These are phyloP conservation scores for Fusarium euwallaceae DNA, from an alignment of 2,329 filamentous ascomycete species.

Conservation along the genomic window DNA sequence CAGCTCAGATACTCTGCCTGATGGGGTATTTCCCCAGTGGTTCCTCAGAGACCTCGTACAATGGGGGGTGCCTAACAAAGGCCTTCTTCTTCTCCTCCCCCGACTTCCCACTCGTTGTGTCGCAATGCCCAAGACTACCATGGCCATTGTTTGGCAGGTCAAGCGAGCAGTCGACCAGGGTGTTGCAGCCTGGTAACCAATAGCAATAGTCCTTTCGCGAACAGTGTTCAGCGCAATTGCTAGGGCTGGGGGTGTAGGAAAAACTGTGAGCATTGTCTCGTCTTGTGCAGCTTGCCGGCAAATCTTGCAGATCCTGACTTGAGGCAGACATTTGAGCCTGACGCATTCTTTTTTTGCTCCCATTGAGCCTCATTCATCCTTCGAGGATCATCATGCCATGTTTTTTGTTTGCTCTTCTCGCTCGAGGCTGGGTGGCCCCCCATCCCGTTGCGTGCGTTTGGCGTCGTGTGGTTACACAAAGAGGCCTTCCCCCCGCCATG, in stretches of 20 bases:
- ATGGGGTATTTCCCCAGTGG: constrained; percentile 2
- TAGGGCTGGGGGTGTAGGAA: constrained; percentile 4
- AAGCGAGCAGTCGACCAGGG: constrained; percentile 41
- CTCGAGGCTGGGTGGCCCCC: not conserved
- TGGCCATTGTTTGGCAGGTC: constrained; percentile 41
- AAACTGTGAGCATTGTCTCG: not conserved
- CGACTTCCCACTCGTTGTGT: constrained; percentile 21
- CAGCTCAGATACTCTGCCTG: not conserved
- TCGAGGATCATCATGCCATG: not conserved
- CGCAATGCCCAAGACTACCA: constrained; percentile 6
- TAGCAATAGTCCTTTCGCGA: constrained; percentile 34
- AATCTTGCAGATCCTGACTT: constrained; percentile 17
- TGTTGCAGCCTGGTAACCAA: constrained; percentile 39
- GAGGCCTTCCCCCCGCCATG: constrained; percentile 21
- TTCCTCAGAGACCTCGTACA: constrained; percentile 4
- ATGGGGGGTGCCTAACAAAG: constrained; percentile 4
- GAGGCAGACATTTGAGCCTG: constrained; percentile 1
- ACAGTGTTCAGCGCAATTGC: constrained; percentile 15
- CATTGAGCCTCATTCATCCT: not conserved
- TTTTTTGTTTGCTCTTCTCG: constrained; percentile 8
- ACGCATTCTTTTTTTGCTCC: constrained; percentile 3
- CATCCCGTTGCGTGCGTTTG: constrained; percentile 14
- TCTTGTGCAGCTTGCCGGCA: constrained; percentile 15
- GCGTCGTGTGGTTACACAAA: constrained; percentile 32
- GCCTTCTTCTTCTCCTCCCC: constrained; percentile 12